phyloP scores from a whole-genome alignment of 495 filamentous ascomycete genomes.

The Chaetomium tenue region DNA sequence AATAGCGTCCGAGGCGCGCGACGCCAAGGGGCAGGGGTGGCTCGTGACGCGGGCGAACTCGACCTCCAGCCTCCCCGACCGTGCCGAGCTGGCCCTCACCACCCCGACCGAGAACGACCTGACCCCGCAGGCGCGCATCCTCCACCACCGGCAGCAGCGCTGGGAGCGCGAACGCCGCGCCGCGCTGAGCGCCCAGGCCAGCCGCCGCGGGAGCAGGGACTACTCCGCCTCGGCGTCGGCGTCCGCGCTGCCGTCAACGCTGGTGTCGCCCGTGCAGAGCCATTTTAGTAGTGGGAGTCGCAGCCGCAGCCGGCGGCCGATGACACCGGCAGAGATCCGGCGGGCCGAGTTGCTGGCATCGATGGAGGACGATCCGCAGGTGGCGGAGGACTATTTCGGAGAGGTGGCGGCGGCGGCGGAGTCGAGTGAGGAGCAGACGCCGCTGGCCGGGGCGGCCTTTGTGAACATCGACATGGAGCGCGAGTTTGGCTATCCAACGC shows the following conservation, averaged over 20 bases:
- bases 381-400: not conserved
- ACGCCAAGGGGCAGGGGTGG: constrained; percentile 79
- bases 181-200: not conserved
- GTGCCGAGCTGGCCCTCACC: too few relatives aligned
- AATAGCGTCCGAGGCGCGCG: constrained; percentile 66
- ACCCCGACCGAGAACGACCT: too few relatives aligned
- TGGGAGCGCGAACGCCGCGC: too few relatives aligned
- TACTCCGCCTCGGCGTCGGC: not conserved
- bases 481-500: constrained; percentile 37
- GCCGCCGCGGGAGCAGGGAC: not conserved
- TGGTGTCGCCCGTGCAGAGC: constrained; percentile 39
- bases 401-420: not conserved
- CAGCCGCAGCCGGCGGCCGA: constrained; percentile 43
- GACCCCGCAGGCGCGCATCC: constrained; percentile 19
- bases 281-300: constrained; percentile 47
- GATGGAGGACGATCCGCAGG: constrained; percentile 21
- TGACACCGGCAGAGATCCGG: constrained; percentile 9
- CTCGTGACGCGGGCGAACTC: constrained; percentile 63
- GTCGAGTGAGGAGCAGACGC: constrained; percentile 32
- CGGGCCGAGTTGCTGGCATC: constrained; percentile 31
- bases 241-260: not conserved
- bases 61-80: constrained; percentile 61
- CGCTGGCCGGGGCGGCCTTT: constrained; percentile 58
- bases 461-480: constrained; percentile 53
- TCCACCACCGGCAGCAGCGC: not conserved